A percentile compares a stretch with the other conserved stretches of the same genome.
Evolutionary conservation across 805 yeast species (phyloP).

Genomic region (Saccharomycopsis malanga): DNA sequence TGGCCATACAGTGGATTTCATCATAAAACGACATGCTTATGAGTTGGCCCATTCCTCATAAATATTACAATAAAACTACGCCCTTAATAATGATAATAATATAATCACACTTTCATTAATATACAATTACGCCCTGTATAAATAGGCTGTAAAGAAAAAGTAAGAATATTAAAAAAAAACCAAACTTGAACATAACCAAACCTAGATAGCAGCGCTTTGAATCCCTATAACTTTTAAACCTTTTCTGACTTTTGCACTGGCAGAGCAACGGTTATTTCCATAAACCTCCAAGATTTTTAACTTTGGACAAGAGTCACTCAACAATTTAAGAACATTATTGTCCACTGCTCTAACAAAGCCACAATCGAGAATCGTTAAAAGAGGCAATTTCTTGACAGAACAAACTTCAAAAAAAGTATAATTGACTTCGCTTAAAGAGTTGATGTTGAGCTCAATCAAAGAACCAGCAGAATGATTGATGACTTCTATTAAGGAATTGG

Average conservation of each 20-base stretch:
- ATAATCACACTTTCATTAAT: too few species aligned
- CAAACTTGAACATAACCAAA: slow-evolving; percentile 40
- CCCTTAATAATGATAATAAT: too few species aligned
- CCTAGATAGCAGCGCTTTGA: slow-evolving; percentile 52
- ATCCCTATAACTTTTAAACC: slow-evolving; percentile 66
- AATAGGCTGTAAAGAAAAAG: too few species aligned
- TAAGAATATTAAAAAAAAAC: too few species aligned
- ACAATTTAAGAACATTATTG: slow-evolving; percentile 52
- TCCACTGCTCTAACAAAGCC: slow-evolving; percentile 79
- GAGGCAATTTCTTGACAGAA: slow-evolving; percentile 40
- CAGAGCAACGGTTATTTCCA: slow-evolving; percentile 67
- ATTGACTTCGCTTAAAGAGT: slow-evolving; percentile 59
- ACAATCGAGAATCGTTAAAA: slow-evolving; percentile 59
- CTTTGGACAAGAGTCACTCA: slow-evolving; percentile 54
- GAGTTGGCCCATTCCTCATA: too few species aligned
- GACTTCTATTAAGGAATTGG: slow-evolving; percentile 52
- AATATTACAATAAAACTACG: too few species aligned
- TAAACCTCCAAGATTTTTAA: slow-evolving; percentile 68
- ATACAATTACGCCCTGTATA: too few species aligned
- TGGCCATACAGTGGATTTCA: too few species aligned
- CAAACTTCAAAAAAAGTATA: slow-evolving; percentile 42
- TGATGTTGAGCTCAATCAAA: slow-evolving; percentile 61
- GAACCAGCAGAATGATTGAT: slow-evolving; percentile 58
- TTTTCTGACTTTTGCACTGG: slow-evolving; percentile 42
- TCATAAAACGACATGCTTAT: too few species aligned